Base-by-base conservation (phyloP, 306 rosid genomes). In the Cercis canadensis region DNA sequence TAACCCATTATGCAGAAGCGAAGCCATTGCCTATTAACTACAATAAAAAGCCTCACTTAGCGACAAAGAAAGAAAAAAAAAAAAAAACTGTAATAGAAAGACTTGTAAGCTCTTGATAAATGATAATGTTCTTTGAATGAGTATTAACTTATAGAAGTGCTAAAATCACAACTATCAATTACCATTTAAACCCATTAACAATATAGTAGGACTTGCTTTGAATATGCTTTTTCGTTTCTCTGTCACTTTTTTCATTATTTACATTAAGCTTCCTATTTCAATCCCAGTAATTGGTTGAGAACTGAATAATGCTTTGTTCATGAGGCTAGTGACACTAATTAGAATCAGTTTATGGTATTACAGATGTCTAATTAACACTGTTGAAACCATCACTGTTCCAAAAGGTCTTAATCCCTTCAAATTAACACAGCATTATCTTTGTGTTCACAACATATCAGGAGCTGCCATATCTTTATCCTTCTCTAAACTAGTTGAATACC, bases 211-310 rank as follows among this genome's bases (percentile, higher is more conserved):
- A 70, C 32, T 43, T 72, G 41, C 13, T 18, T 47, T 67, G 9
- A 36, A 7, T 33, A 40, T 47, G 50, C 64, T 60, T 74, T 69
- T 76, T 70, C 62, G 72, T 76, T 75, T 80, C 67, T 73, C 37
- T 72, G 36, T 68, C 8, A 53, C 68, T 78, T 77, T 74, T 36
- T 17, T 5, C 43, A 47, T 57, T 37, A 39, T 40, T 62, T 16
- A 75, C 33, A 60, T 69, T 62, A 77, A 39, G 71, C 65, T 70
- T 55, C 65, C 74, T 70, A 18, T 32, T 24, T 24, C 29, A 24
- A 24, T 24, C 29, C 29, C 46, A 65, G 15, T 79, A 78, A 87
- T 87, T 83, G 90, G 88, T 72, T 74, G 72, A 60, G 81, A 81
- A 82, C 81, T 82, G 77, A 72, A 70, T 44, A 76, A 70, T 80